Conservation (phyloP, 371 early-diverging fungal species). For the Zancudomyces culisetae region DNA sequence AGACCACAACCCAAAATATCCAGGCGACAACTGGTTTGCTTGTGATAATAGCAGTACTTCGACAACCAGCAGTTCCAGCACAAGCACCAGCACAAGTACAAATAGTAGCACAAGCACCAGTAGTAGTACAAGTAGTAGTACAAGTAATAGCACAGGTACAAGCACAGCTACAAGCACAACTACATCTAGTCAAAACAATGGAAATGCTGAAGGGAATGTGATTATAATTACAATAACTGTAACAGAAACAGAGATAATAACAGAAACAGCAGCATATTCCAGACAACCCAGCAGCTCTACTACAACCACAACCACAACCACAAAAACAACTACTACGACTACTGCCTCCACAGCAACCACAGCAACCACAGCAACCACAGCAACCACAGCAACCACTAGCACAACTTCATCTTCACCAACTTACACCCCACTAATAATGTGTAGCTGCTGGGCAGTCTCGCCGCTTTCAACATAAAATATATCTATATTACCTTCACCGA, state of each 20-base stretch:
- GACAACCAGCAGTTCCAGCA: background rate
- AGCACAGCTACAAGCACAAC: background rate
- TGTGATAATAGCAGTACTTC: background rate
- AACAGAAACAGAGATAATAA: too few relatives aligned
- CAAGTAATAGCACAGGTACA: background rate
- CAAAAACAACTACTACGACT: background rate
- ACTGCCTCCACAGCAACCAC: background rate
- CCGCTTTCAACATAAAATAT: too few relatives aligned
- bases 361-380: background rate
- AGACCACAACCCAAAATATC: conserved; percentile 3
- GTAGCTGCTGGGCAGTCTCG: too few relatives aligned
- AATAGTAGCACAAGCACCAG: background rate
- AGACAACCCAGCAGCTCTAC: too few relatives aligned
- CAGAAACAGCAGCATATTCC: too few relatives aligned
- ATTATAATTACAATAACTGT: too few relatives aligned
- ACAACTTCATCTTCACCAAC: too few relatives aligned
- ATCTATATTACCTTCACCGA: too few relatives aligned
- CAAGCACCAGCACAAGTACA: background rate
- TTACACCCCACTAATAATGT: too few relatives aligned
- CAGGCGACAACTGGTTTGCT: conserved; percentile 3
- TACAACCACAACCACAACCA: too few relatives aligned
- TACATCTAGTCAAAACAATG: too few relatives aligned
- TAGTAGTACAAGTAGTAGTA: background rate
- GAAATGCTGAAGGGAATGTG: too few relatives aligned
- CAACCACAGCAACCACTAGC: background rate